phyloP scores from a whole-genome alignment of 2,329 filamentous ascomycete species.

The Chrysosporium queenslandicum region DNA sequence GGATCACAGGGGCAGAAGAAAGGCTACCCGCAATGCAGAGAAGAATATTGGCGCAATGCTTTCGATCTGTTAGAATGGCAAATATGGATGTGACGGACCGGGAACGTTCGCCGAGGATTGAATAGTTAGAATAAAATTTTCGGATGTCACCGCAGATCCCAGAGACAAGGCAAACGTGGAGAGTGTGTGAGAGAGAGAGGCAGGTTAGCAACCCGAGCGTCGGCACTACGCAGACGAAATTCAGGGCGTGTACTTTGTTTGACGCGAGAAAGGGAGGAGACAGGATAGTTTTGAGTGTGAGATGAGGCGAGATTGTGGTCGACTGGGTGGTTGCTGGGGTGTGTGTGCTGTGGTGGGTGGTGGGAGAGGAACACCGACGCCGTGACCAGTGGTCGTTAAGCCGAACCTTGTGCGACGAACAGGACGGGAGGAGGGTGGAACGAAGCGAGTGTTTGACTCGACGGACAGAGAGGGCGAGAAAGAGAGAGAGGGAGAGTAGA shows the following conservation, averaged over 20 bases:
- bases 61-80: background rate
- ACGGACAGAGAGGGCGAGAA: background rate
- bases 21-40: background rate
- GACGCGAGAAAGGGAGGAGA: background rate
- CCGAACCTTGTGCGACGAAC: slow-evolving; percentile 9
- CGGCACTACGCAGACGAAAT: slow-evolving; percentile 4
- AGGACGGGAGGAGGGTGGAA: slow-evolving; percentile 1
- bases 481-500: background rate
- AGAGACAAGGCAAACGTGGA: too few species aligned
- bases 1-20: slow-evolving; percentile 8
- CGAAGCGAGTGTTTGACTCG: too few species aligned
- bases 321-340: background rate
- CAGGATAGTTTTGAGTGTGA: too few species aligned
- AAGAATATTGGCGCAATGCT: background rate
- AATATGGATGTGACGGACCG: background rate
- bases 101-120: background rate
- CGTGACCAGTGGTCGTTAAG: slow-evolving; percentile 5
- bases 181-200: background rate
- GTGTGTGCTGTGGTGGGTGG: background rate
- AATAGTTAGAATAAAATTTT: background rate
- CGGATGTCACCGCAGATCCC: slow-evolving; percentile 1
- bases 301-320: background rate
- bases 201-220: background rate
- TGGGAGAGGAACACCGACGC: background rate
- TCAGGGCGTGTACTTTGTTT: background rate